These are phyloP conservation scores for Fonsecaea monophora DNA, from an alignment of 2,329 filamentous ascomycete species.

Conservation along the genomic window DNA sequence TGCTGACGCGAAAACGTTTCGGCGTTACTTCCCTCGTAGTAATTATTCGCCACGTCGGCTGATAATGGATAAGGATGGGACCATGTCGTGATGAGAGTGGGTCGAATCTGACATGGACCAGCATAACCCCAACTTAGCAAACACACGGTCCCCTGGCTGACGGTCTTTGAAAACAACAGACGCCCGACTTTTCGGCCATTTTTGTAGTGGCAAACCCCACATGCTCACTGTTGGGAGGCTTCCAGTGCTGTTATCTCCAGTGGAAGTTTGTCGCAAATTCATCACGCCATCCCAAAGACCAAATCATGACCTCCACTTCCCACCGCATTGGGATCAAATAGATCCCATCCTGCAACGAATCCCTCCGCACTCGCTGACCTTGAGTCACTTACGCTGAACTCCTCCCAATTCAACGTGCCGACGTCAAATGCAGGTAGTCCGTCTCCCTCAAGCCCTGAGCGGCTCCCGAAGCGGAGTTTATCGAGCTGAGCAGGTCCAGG, in stretches of 20 bases:
- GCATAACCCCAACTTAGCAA: background rate
- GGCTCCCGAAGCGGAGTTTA: slow-evolving; percentile 40
- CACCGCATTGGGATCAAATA: slow-evolving; percentile 35
- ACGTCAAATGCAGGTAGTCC: slow-evolving; percentile 46
- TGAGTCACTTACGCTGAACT: slow-evolving; percentile 40
- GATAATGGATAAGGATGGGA: background rate
- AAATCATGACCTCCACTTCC: slow-evolving; percentile 28
- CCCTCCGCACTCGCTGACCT: slow-evolving; percentile 30
- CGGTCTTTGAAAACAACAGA: background rate
- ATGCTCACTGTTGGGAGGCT: background rate
- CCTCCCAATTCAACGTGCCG: slow-evolving; percentile 40
- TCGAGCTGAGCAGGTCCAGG: slow-evolving; percentile 41
- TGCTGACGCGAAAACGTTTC: background rate
- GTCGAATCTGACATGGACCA: background rate
- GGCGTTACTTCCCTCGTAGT: background rate
- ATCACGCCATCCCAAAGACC: slow-evolving; percentile 38
- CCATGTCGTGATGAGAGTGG: background rate
- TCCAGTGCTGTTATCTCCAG: background rate
- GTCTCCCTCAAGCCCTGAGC: slow-evolving; percentile 46
- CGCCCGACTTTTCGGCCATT: background rate
- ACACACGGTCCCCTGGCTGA: background rate
- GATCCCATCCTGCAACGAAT: slow-evolving; percentile 38
- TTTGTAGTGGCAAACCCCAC: background rate
- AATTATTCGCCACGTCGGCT: background rate
- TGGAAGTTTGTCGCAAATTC: background rate